These are phyloP conservation scores for Pseudocercospora eumusae DNA, from an alignment of 2,329 filamentous ascomycete genomes.

Conservation along the genomic window DNA sequence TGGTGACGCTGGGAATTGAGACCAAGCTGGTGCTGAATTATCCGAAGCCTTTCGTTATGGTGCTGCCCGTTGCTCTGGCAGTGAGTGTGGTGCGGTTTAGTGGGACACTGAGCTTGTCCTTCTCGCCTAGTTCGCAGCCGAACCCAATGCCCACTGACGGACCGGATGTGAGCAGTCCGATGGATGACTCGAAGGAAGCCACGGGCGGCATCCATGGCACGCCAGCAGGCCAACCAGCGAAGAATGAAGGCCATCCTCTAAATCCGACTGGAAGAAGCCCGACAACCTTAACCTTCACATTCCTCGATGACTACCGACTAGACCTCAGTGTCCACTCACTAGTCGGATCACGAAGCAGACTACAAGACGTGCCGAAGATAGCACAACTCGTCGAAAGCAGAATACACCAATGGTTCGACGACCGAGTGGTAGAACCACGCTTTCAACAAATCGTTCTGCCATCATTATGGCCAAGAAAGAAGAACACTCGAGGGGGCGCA, in stretches of 20 bases:
- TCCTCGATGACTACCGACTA: slow-evolving; percentile 82
- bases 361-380: slow-evolving; percentile 87
- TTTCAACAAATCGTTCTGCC: slow-evolving; percentile 86
- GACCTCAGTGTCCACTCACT: slow-evolving; percentile 80
- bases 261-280: slow-evolving; percentile 48
- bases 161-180: slow-evolving; percentile 30
- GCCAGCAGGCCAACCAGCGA: slow-evolving; percentile 29
- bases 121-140: slow-evolving; percentile 66
- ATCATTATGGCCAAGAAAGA: slow-evolving; percentile 79
- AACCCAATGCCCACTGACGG: slow-evolving; percentile 40
- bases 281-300: slow-evolving; percentile 92
- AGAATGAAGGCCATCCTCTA: slow-evolving; percentile 39
- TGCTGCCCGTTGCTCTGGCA: slow-evolving; percentile 86
- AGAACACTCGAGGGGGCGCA: slow-evolving; percentile 74
- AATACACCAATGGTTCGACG: slow-evolving; percentile 84
- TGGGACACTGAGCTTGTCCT: slow-evolving; percentile 88
- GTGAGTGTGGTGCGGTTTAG: slow-evolving; percentile 94
- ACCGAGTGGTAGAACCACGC: slow-evolving; percentile 78
- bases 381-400: slow-evolving; percentile 78
- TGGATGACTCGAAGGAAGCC: slow-evolving; percentile 20
- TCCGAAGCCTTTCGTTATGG: slow-evolving; percentile 82
- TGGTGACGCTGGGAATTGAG: slow-evolving; percentile 91
- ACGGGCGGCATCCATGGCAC: slow-evolving; percentile 9
- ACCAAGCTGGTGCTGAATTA: slow-evolving; percentile 94
- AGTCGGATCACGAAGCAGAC: slow-evolving; percentile 73